A percentile compares a stretch with the other conserved stretches of the same genome.
phyloP scores from a whole-genome alignment of 1,284 basidiomycete species.

The Rhodofomes roseus region DNA sequence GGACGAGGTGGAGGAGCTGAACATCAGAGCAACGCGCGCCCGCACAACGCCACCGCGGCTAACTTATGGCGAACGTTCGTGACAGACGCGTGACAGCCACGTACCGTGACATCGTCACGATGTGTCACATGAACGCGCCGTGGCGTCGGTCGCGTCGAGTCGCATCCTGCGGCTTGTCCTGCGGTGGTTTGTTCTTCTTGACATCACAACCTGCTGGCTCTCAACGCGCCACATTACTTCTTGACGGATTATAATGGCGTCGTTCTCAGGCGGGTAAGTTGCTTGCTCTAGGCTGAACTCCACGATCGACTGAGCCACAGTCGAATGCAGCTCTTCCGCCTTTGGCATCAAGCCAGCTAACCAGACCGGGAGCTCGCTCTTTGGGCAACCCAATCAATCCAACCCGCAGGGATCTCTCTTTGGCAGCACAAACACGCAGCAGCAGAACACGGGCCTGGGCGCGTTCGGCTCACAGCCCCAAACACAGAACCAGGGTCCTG shows the following conservation, averaged over 20 bases:
- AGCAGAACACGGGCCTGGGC: constrained; percentile 8
- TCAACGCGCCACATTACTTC: background rate
- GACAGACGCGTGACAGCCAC: background rate
- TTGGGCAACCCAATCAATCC: constrained; percentile 31
- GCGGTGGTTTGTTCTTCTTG: background rate
- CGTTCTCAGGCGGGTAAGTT: constrained; percentile 26
- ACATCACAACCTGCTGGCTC: too few species aligned
- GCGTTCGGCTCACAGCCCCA: constrained; percentile 8
- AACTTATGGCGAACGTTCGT: background rate
- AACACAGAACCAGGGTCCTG: constrained; percentile 1
- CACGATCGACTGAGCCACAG: background rate
- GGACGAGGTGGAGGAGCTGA: too few species aligned
- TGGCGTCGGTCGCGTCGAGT: background rate
- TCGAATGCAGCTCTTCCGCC: constrained; percentile 29
- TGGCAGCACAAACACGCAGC: constrained; percentile 21
- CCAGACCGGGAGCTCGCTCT: constrained; percentile 24
- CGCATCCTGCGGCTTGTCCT: background rate
- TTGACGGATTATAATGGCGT: constrained; percentile 16
- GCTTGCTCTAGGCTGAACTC: background rate
- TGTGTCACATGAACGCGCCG: background rate
- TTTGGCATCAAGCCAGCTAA: constrained; percentile 38
- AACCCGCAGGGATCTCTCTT: constrained; percentile 21
- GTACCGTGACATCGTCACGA: background rate
- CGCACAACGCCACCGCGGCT: too few species aligned
- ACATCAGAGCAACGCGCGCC: too few species aligned